These are phyloP conservation scores for Cardamine chenopodiifolia DNA, from an alignment of 345 rosid species.

Conservation along the genomic window DNA sequence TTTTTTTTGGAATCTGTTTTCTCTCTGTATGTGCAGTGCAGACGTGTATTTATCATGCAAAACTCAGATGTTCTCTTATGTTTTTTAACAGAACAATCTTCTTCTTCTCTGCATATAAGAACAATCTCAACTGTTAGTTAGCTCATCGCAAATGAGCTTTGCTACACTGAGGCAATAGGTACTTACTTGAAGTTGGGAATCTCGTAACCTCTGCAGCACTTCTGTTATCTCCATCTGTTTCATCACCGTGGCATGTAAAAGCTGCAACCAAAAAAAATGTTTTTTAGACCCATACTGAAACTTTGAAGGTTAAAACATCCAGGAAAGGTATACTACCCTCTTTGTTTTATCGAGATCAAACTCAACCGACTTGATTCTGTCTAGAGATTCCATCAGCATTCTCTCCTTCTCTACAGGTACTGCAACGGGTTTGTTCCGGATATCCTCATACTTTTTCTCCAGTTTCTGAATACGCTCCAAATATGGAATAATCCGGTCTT, in stretches of 20 bases:
- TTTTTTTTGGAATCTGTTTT: background rate
- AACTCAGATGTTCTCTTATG: constrained; percentile 35
- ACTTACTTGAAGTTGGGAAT: constrained; percentile 71
- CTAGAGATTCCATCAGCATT: constrained; percentile 75
- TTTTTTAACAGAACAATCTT: constrained; percentile 37
- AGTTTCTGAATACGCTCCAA: constrained; percentile 74
- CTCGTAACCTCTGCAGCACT: constrained; percentile 58
- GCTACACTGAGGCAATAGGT: constrained; percentile 21
- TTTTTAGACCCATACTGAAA: background rate
- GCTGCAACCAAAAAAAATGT: constrained; percentile 49
- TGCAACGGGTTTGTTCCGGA: constrained; percentile 62
- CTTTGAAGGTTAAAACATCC: background rate
- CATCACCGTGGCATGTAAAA: constrained; percentile 66
- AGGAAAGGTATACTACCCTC: constrained; percentile 48
- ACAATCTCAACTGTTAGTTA: background rate
- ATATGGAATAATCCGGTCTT: constrained; percentile 60
- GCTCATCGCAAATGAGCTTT: background rate
- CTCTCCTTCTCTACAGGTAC: constrained; percentile 85
- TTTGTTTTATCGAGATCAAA: constrained; percentile 89
- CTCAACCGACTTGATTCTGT: constrained; percentile 85
- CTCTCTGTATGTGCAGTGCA: constrained; percentile 42
- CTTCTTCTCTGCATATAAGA: constrained; percentile 41
- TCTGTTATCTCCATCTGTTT: constrained; percentile 80
- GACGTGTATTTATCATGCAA: constrained; percentile 34
- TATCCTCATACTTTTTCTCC: constrained; percentile 66